phyloP scores from a whole-genome alignment of 208 protist genomes.

The Strigomonas culicis region DNA sequence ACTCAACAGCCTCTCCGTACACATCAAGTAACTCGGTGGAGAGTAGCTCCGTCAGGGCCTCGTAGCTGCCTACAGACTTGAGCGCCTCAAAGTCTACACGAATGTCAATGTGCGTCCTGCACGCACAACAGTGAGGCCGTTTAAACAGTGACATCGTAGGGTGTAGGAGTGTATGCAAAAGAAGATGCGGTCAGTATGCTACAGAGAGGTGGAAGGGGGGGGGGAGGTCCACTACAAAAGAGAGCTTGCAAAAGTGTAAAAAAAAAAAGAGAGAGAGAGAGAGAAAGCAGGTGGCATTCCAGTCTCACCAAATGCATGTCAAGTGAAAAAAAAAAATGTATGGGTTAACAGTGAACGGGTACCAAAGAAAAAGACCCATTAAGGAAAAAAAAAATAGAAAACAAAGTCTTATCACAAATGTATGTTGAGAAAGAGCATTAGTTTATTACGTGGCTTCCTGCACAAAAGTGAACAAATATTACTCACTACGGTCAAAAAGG shows the following conservation, averaged over 20 bases:
- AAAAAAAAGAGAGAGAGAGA: conserved; percentile 7
- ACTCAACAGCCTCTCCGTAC: conserved; percentile 24
- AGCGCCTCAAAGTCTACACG: conserved; percentile 38
- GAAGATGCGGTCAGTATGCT: too few relatives aligned
- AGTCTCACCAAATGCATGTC: neutral
- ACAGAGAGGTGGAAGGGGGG: too few relatives aligned
- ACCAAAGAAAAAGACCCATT: conserved; percentile 13
- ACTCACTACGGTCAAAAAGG: too few relatives aligned
- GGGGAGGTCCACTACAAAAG: too few relatives aligned
- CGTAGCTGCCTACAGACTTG: conserved; percentile 34
- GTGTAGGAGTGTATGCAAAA: too few relatives aligned
- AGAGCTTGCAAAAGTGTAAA: neutral
- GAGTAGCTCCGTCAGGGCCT: conserved; percentile 33
- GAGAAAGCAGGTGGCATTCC: neutral
- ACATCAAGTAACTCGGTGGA: conserved; percentile 34
- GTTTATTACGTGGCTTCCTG: neutral
- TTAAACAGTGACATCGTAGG: conserved; percentile 56
- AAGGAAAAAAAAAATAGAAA: conserved; percentile 11
- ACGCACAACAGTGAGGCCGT: conserved; percentile 48
- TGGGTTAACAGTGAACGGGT: neutral
- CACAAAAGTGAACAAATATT: neutral
- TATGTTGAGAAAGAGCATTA: neutral
- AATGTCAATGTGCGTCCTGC: conserved; percentile 38
- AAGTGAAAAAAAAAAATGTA: neutral
- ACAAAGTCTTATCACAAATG: neutral